These are phyloP conservation scores for Leptographium wingfieldii DNA, from an alignment of 2,329 filamentous ascomycete species.

Conservation along the genomic window DNA sequence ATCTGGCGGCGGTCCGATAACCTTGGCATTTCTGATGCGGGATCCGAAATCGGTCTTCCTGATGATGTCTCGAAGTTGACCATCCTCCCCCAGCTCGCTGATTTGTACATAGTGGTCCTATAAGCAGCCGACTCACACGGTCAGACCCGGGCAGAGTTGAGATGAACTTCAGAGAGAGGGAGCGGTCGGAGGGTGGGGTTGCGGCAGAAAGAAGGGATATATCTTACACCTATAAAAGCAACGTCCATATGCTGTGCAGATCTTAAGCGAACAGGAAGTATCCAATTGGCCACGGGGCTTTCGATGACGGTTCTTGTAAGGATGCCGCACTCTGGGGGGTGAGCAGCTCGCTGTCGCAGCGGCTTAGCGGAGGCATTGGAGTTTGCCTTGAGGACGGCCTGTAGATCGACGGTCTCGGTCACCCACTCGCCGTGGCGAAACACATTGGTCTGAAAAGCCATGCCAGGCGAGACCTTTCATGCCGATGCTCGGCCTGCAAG, in stretches of 20 bases:
- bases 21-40: constrained; percentile 65
- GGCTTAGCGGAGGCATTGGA: constrained; percentile 16
- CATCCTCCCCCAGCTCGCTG: constrained; percentile 56
- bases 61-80: constrained; percentile 62
- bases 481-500: background rate
- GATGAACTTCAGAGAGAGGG: too few species aligned
- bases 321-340: constrained; percentile 50
- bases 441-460: constrained; percentile 43
- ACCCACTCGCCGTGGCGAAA: constrained; percentile 44
- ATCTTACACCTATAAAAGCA: constrained; percentile 64
- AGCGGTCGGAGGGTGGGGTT: background rate
- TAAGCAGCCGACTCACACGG: background rate
- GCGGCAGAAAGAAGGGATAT: background rate
- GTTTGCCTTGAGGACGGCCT: constrained; percentile 28
- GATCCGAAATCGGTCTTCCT: constrained; percentile 67
- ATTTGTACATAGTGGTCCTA: constrained; percentile 72
- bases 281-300: constrained; percentile 62
- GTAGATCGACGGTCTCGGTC: constrained; percentile 35
- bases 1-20: constrained; percentile 47
- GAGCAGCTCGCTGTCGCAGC: constrained; percentile 18
- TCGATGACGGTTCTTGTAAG: constrained; percentile 67
- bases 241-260: constrained; percentile 63
- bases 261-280: constrained; percentile 69
- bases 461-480: constrained; percentile 12
- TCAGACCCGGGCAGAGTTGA: background rate